Percentiles rank a stretch among this genome's conserved stretches.
Conservation (phyloP, 2,329 filamentous ascomycete genomes). For the Fusarium sp. region DNA sequence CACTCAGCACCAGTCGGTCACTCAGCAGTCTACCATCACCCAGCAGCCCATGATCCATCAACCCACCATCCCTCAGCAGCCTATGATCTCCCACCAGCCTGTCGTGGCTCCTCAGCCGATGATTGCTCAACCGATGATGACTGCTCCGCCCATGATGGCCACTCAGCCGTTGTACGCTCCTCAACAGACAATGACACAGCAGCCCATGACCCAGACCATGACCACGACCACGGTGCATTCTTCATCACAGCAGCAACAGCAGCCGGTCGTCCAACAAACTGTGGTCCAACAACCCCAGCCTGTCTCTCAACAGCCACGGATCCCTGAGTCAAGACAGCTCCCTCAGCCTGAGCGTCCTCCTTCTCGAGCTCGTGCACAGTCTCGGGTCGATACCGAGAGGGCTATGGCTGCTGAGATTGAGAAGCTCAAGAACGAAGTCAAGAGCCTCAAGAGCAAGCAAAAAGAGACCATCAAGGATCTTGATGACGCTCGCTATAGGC, state of each 20-base stretch:
- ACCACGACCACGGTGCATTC: slow-evolving; percentile 19
- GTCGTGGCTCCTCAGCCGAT: slow-evolving; percentile 31
- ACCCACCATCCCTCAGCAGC: slow-evolving; percentile 22
- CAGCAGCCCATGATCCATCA: slow-evolving; percentile 29
- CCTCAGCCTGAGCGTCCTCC: slow-evolving; percentile 23
- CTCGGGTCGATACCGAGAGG: slow-evolving; percentile 34
- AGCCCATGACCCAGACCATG: background rate
- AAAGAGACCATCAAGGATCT: slow-evolving; percentile 38
- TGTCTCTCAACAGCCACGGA: slow-evolving; percentile 14
- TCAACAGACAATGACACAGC: slow-evolving; percentile 21
- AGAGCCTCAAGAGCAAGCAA: slow-evolving; percentile 34
- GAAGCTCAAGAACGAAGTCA: slow-evolving; percentile 35
- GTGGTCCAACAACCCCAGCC: slow-evolving; percentile 13
- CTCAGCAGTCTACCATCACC: slow-evolving; percentile 15
- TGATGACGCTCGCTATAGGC: slow-evolving; percentile 36
- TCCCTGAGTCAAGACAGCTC: slow-evolving; percentile 31
- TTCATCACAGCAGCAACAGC: slow-evolving; percentile 15
- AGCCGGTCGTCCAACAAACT: slow-evolving; percentile 19
- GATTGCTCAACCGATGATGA: slow-evolving; percentile 28
- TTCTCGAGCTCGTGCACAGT: slow-evolving; percentile 29
- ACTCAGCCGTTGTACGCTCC: slow-evolving; percentile 13
- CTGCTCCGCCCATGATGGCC: slow-evolving; percentile 1
- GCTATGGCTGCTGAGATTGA: slow-evolving; percentile 36
- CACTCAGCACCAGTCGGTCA: slow-evolving; percentile 16
- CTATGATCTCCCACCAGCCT: slow-evolving; percentile 26